Evolutionary conservation across 306 rosid species (phyloP).

Genomic region (Luffa acutangula): DNA sequence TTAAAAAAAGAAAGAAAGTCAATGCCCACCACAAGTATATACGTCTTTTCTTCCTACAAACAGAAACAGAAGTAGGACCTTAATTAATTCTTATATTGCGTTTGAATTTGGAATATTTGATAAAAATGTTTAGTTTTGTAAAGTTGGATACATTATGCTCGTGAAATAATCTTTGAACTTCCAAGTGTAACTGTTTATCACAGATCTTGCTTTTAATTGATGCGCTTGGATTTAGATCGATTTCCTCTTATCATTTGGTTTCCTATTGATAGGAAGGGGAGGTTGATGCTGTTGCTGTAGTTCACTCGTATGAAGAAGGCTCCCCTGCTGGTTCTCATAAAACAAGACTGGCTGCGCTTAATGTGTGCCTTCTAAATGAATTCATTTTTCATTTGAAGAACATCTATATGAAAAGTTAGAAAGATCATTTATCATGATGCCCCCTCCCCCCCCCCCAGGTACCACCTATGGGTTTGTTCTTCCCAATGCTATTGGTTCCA

Average conservation of each 20-base stretch:
- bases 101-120: not conserved
- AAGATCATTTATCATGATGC: not conserved
- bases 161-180: not conserved
- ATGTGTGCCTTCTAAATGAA: constrained; percentile 32
- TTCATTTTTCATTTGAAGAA: constrained; percentile 13
- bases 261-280: constrained; percentile 61
- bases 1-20: not conserved
- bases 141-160: not conserved
- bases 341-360: constrained; percentile 76
- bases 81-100: not conserved
- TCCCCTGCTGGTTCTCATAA: constrained; percentile 69
- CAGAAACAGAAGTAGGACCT: not conserved
- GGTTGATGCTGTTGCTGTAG: constrained; percentile 56
- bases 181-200: not conserved
- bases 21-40: not conserved
- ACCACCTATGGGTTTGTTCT: constrained; percentile 95
- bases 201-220: not conserved
- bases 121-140: not conserved
- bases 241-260: constrained; percentile 9
- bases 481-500: constrained; percentile 79
- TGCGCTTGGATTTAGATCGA: not conserved
- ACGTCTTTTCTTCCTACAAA: not conserved
- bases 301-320: constrained; percentile 82
- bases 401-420: not conserved
- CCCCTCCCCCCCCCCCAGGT: constrained; percentile 29